A percentile compares a stretch with the other conserved stretches of the same genome.
phyloP scores from a whole-genome alignment of 345 rosid species.

The Rhodamnia rubescens region DNA sequence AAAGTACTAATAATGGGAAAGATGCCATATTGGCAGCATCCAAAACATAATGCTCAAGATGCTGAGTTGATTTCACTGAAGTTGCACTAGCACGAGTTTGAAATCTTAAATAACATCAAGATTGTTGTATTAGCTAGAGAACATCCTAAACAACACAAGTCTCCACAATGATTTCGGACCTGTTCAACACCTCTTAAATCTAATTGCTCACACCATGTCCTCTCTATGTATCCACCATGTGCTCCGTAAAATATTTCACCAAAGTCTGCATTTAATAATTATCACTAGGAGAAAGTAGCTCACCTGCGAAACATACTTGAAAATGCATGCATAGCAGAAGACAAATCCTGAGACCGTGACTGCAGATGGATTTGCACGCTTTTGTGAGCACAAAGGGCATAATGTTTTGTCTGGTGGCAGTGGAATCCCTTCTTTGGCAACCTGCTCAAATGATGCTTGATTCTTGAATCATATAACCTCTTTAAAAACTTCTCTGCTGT shows the following conservation, averaged over 20 bases:
- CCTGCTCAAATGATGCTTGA: conserved; percentile 23
- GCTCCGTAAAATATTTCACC: neutral
- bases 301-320: conserved; percentile 87
- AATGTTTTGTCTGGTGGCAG: conserved; percentile 61
- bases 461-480: neutral
- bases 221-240: neutral
- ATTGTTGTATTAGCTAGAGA: neutral
- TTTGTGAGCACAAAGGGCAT: conserved; percentile 90
- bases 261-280: neutral
- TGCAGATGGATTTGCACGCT: conserved; percentile 90
- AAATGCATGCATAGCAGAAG: conserved; percentile 89
- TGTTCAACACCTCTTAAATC: neutral
- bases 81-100: neutral
- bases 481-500: neutral
- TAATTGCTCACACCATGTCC: neutral
- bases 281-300: conserved; percentile 2
- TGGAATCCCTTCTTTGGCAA: conserved; percentile 80
- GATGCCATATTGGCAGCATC: neutral
- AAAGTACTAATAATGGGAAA: neutral
- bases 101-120: neutral
- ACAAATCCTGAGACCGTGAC: conserved; percentile 94
- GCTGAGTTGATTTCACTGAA: neutral
- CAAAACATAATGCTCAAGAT: neutral
- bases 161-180: neutral
- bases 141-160: neutral